Evolutionary conservation across 352 stramenopile species (phyloP).

Genomic region (Globisporangium parvum): DNA sequence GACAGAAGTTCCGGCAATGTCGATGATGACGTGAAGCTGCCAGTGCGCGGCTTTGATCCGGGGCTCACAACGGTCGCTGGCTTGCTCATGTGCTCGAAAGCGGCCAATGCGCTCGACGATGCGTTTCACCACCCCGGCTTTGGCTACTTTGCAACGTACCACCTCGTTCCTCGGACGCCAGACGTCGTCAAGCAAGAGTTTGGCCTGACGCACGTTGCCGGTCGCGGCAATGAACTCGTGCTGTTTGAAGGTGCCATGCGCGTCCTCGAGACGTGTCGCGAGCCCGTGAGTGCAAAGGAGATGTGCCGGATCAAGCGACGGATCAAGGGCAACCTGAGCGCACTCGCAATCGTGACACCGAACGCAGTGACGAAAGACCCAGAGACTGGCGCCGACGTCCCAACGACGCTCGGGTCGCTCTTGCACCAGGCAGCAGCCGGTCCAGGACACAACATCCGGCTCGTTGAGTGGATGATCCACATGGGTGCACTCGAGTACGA

Average conservation of each 20-base stretch:
- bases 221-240: not conserved
- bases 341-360: not conserved
- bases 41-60: too few species aligned
- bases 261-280: too few species aligned
- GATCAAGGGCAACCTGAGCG: slow-evolving; percentile 1
- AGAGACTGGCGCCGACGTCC: not conserved
- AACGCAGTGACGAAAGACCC: not conserved
- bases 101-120: too few species aligned
- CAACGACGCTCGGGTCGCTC: slow-evolving; percentile 3
- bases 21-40: too few species aligned
- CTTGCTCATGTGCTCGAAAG: too few species aligned
- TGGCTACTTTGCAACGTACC: slow-evolving; percentile 9
- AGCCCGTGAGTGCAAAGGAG: too few species aligned
- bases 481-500: slow-evolving; percentile 20
- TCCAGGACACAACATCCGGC: slow-evolving; percentile 15
- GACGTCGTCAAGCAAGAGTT: slow-evolving; percentile 20
- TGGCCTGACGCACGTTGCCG: slow-evolving; percentile 3
- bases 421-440: slow-evolving; percentile 26
- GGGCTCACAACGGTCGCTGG: too few species aligned
- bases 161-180: slow-evolving; percentile 13
- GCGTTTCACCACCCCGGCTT: not conserved
- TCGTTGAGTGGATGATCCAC: slow-evolving; percentile 36
- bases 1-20: too few species aligned
- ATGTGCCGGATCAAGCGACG: slow-evolving; percentile 6
- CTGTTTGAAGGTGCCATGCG: too few species aligned